Evolutionary conservation across 225 moss, liverwort and hornwort species (phyloP), one percentile per base, ranked within the genome.

Genomic region (Ulota crispa): DNA sequence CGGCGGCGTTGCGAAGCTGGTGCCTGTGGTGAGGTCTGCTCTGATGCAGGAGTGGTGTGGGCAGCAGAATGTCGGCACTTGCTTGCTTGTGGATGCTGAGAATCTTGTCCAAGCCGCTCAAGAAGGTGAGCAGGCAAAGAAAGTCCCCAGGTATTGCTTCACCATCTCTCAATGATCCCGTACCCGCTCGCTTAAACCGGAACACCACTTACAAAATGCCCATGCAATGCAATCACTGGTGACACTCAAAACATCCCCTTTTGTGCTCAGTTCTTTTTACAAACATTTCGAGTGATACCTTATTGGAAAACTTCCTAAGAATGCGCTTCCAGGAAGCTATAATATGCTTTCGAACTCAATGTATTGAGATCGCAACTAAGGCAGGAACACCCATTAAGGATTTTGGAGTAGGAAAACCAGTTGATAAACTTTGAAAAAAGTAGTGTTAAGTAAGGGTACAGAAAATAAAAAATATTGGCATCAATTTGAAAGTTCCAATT

Each of bases 31-130:
- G 52, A 85, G 85, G 63, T 75, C 85, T 18, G 85, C 81, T 2
- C 68, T 89, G 16, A 47, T 72, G 34, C 85, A 87, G 7, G 87
- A 89, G 27, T 89, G 89, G 87, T 87, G 85, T 12, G 89, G 89
- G 21, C 87, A 89, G 87, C 89, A 89, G 76, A 89, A 89, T 31
- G 85, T 85, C 8, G 89, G 89, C 31, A 79, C 87, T 72, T 89
- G 89, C 83, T 67, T 89, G 72, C 83, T 85, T 47, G 89, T 85
- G 47, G 89, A 89, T 72, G 87, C 78, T 4, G 75, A 85, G 9
- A 75, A 72, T 16, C 87, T 89, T 39, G 66, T 83, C 42, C 85
- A 81, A n/a, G 42, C n/a, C 43, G 81, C 85, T 21, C 80, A 62
- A 60, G 65, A 37, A 60, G 85, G 82, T 60, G 73, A 80, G 37